Percentiles rank a stretch among this genome's conserved stretches.
Conservation (phyloP, 805 yeast species). For the Candida fluviatilis region DNA sequence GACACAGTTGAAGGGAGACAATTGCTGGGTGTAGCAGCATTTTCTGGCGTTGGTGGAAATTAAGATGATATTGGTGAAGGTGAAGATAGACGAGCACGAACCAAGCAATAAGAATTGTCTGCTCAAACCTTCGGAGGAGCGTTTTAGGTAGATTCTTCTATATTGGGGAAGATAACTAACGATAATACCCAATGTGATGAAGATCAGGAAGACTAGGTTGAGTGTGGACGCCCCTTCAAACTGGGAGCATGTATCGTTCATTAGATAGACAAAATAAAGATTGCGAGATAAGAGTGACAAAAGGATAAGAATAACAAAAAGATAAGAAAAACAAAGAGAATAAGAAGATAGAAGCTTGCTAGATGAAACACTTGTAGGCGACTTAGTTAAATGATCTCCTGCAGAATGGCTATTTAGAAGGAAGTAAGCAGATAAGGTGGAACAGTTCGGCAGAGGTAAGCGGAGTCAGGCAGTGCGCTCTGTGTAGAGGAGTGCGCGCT, state of each 20-base stretch:
- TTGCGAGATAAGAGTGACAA: no score
- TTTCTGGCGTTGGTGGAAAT: conserved; percentile 56
- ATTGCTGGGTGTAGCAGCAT: conserved; percentile 50
- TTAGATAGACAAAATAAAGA: no score
- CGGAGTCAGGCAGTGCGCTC: no score
- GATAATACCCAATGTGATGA: conserved; percentile 63
- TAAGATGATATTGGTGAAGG: conserved; percentile 61
- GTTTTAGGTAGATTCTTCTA: conserved; percentile 48
- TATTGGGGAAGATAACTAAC: conserved; percentile 77
- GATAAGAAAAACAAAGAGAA: no score
- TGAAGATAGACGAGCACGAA: conserved; percentile 61
- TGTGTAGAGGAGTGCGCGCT: no score
- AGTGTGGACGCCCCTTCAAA: conserved; percentile 47
- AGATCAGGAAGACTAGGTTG: conserved; percentile 46
- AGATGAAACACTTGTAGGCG: no score
- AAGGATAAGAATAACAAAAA: no score
- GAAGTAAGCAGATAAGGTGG: no score
- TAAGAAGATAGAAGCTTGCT: no score
- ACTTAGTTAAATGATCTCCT: no score
- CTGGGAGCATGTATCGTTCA: conserved; percentile 28
- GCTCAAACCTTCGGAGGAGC: conserved; percentile 74
- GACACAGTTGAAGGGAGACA: conserved; percentile 54
- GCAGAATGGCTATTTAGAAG: no score
- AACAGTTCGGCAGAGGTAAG: no score
- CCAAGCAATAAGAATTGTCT: conserved; percentile 71